Base-by-base conservation (phyloP, 371 early-diverging fungal genomes). In the Fennellomyces sp. region DNA sequence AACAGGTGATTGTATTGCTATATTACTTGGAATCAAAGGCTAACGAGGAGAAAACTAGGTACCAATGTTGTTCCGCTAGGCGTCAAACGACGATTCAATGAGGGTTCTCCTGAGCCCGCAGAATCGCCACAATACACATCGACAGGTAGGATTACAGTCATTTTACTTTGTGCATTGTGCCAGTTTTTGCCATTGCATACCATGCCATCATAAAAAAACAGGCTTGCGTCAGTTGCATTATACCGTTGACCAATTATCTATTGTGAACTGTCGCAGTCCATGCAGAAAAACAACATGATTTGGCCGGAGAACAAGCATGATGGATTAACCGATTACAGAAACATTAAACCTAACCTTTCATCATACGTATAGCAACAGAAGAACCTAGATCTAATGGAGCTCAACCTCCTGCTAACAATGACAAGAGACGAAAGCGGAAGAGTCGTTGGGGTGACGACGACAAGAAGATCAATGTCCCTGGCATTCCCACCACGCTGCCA, bases 381-480 rank as follows among this genome's bases (percentile, higher is more conserved):
- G 25, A 27, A 39, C 31, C 29, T 39, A 52, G 30, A 39, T 39
- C 47, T 26, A 51, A 45, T 23, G 45, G 52, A 54, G 58, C 65
- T 2, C 60, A 33, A 3, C 56, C 54, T 45, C 17, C 52, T 45
- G 35, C 33, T 42, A 68, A 68, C 61, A 63, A 63, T 25, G 80
- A 78, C 35, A 70, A 78, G 2, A 73, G 57, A 56, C 76, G 82
- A 61, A 86, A 87, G 56, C 73, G 91, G 62, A 86, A 72, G 55
- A 91, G 86, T 70, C 89, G 97, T 31, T 97, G 97, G 97, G 96
- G 96, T 29, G 87, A 85, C 55, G 87, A 86, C 30, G 76, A 81
- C 25, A 72, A 81, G 52, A 88, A 90, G 58, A 82, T 93, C 53
- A 78, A 77, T 64, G 77, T 91, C 61, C 91, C 93, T 28, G 90